phyloP scores from a whole-genome alignment of 768 basidiomycete genomes.

The Piloderma croceum region DNA sequence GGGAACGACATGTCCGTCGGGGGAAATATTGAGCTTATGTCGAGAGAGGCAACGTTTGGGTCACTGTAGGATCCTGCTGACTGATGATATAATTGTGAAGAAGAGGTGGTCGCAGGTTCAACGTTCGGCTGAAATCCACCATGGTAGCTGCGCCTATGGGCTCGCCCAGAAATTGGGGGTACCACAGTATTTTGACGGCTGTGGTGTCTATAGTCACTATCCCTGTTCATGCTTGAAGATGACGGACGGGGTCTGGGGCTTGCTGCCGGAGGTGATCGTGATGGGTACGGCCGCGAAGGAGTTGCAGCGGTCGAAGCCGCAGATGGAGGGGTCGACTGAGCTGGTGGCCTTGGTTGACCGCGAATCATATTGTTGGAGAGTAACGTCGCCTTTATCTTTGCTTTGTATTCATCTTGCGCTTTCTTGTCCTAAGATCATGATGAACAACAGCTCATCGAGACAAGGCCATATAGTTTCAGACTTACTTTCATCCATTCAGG shows the following conservation, averaged over 20 bases:
- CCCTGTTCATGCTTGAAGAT: too few species aligned
- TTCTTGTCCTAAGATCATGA: constrained; percentile 60
- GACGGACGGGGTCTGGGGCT: constrained; percentile 4
- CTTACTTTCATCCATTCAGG: constrained; percentile 88
- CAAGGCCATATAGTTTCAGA: constrained; percentile 7
- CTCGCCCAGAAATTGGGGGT: too few species aligned
- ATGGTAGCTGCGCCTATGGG: too few species aligned
- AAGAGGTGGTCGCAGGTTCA: too few species aligned
- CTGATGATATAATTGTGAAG: too few species aligned
- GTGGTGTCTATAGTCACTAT: too few species aligned
- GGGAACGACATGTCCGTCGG: too few species aligned
- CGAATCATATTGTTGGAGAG: constrained; percentile 75
- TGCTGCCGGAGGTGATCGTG: constrained; percentile 35
- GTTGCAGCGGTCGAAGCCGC: constrained; percentile 10
- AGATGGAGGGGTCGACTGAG: constrained; percentile 36
- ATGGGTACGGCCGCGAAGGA: constrained; percentile 21
- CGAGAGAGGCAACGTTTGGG: constrained; percentile 23
- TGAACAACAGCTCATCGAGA: not conserved
- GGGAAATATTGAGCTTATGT: constrained; percentile 25
- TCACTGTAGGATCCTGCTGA: constrained; percentile 32
- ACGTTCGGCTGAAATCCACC: too few species aligned
- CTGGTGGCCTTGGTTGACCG: constrained; percentile 64
- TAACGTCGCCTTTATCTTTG: constrained; percentile 76
- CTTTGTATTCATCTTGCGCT: constrained; percentile 77
- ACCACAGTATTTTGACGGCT: too few species aligned